These are phyloP conservation scores for Tetramitus jugosus DNA, from an alignment of 208 protist genomes.

Conservation along the genomic window DNA sequence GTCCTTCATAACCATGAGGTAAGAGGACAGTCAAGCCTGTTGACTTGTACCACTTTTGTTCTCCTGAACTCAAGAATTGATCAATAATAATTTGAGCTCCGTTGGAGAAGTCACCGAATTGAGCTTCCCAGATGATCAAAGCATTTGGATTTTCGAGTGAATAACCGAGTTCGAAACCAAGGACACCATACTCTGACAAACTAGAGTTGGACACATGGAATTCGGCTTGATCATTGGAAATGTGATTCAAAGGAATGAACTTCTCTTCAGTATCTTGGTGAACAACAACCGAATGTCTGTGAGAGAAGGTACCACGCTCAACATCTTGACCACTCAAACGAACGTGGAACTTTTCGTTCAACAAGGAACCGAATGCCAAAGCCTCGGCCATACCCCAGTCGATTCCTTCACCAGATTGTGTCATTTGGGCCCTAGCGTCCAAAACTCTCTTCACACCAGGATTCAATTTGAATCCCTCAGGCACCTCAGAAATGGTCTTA, in stretches of 20 bases:
- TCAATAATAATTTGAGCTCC: slow-evolving; percentile 96
- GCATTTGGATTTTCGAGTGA: slow-evolving; percentile 80
- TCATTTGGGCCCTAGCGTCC: slow-evolving; percentile 57
- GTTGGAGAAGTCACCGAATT: slow-evolving; percentile 98
- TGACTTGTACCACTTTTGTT: slow-evolving; percentile 95
- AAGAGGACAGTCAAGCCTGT: slow-evolving; percentile 88
- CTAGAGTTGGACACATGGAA: slow-evolving; percentile 83
- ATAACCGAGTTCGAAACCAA: slow-evolving; percentile 93
- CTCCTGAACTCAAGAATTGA: slow-evolving; percentile 82
- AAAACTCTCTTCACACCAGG: slow-evolving; percentile 64
- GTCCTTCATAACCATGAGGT: slow-evolving; percentile 95
- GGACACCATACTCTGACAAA: slow-evolving; percentile 89
- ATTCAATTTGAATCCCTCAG: slow-evolving; percentile 66
- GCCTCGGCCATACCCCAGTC: slow-evolving; percentile 89
- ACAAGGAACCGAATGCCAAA: slow-evolving; percentile 82
- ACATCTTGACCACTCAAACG: slow-evolving; percentile 87
- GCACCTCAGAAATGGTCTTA: slow-evolving; percentile 67
- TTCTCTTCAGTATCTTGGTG: slow-evolving; percentile 65
- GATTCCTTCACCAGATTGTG: slow-evolving; percentile 60
- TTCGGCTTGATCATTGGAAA: slow-evolving; percentile 54
- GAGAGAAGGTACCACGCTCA: slow-evolving; percentile 92
- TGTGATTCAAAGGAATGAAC: slow-evolving; percentile 66
- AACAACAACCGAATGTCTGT: slow-evolving; percentile 89
- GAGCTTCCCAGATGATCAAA: slow-evolving; percentile 95
- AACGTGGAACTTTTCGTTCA: slow-evolving; percentile 83